These are phyloP conservation scores for Paramecium primaurelia DNA, from an alignment of 73 alveolate genomes.

Conservation along the genomic window DNA sequence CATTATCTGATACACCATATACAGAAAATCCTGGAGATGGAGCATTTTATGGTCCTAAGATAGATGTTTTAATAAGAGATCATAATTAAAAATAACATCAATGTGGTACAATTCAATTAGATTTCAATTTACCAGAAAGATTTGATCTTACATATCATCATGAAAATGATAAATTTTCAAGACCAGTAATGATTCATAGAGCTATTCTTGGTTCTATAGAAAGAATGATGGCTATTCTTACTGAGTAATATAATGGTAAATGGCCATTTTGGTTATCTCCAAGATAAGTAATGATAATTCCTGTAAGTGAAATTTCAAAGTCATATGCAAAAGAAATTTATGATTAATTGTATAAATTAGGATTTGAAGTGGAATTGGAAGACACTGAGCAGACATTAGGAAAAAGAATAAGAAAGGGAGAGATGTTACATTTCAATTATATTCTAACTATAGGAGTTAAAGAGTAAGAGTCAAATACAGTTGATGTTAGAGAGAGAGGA, in stretches of 20 bases:
- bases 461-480: constrained; percentile 83
- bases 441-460: constrained; percentile 95
- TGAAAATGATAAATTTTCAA: constrained; percentile 90
- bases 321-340: constrained; percentile 85
- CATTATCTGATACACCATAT: constrained; percentile 96
- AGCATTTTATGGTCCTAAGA: constrained; percentile 99
- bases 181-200: constrained; percentile 98
- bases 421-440: constrained; percentile 91
- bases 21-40: constrained; percentile 97
- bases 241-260: constrained; percentile 95
- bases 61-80: constrained; percentile 95
- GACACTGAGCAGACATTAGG: constrained; percentile 83
- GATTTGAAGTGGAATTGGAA: constrained; percentile 90
- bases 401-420: constrained; percentile 97
- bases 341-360: constrained; percentile 72
- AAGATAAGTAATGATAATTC: constrained; percentile 87
- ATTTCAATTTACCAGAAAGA: constrained; percentile 84
- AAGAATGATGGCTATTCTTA: constrained; percentile 93
- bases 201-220: constrained; percentile 99
- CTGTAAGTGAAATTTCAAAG: constrained; percentile 78
- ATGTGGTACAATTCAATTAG: constrained; percentile 98
- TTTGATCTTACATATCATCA: constrained; percentile 60
- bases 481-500: constrained; percentile 82
- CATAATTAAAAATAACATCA: constrained; percentile 97
- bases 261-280: constrained; percentile 99